Evolutionary conservation across 73 alveolate genomes (phyloP), one percentile per base, ranked within the genome.

Genomic region (Paramecium sexaurelia): DNA sequence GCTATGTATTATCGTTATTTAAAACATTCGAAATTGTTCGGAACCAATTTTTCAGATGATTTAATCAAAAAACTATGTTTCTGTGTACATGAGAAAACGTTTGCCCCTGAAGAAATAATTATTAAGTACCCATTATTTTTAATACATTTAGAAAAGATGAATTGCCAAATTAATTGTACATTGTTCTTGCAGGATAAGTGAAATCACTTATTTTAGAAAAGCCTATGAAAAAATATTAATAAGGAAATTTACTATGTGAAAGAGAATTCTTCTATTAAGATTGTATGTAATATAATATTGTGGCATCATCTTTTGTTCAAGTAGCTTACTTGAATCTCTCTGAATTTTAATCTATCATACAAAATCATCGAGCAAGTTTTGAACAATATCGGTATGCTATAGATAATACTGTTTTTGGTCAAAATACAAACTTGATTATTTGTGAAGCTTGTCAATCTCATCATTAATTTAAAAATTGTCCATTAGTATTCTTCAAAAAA

Each of bases 361-460:
- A 78, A 24, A 24, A 17, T 41, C 47, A 78, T 40, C 17, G 47
- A 22, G 7, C 45, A 8, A 24, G 61, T 41, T 78, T 29, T 22
- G 68, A 39, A 39, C 19, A 29, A 45, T 78, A 39, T 15, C 17
- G 90, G 7, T 78, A 22, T 24, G 68, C 40, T 7, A 39, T 78
- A 22, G 90, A 78, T 45, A 78, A 78, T 78, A 78, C 43, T 78
- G 17, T 78, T 11, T 78, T 41, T 78, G 90, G 90, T 37, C 33
- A 39, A 41, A 24, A 39, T 10, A 39, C 68, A 3, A 26, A 78
- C 2, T 24, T 29, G 29, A 41, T 78, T 24, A 78, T 78, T 43
- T 78, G 90, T 78, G 90, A 78, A 45, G 90, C 73, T 11, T 78
- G 90, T 43, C 15, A 78, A 15, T 22, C 61, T 17, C 73, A 39